Conservation (phyloP, 768 basidiomycete genomes). For the Boletus fagicola region DNA sequence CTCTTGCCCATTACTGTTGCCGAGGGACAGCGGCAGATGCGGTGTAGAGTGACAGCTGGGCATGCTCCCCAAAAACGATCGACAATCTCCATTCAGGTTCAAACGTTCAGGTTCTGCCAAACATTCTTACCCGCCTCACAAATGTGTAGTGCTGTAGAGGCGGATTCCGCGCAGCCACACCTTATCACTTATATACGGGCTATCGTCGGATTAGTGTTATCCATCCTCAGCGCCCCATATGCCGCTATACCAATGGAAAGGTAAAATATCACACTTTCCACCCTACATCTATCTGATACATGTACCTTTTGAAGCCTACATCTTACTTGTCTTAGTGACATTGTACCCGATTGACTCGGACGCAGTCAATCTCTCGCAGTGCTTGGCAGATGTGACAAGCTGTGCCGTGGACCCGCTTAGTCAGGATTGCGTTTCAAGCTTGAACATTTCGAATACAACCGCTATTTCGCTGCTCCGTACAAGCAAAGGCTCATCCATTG, state of each 20-base stretch:
- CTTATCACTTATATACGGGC: background rate
- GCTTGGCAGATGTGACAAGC: conserved; percentile 5
- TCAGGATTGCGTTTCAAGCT: conserved; percentile 1
- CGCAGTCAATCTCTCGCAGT: conserved; percentile 13
- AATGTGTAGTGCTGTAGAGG: background rate
- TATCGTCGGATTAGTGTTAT: background rate
- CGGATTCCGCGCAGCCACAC: too few species aligned
- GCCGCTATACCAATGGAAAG: background rate
- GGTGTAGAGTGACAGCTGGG: background rate
- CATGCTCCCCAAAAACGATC: background rate
- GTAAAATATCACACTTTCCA: background rate
- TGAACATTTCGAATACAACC: background rate
- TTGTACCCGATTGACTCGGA: background rate
- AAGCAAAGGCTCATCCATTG: conserved; percentile 3
- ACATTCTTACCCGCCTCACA: background rate
- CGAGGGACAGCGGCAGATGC: background rate
- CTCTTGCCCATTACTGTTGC: background rate
- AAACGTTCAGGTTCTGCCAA: background rate
- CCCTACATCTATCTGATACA: background rate
- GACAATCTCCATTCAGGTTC: background rate
- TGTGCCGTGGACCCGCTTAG: background rate
- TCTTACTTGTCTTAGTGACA: background rate
- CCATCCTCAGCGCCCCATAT: background rate
- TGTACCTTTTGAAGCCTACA: background rate
- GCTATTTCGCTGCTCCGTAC: conserved; percentile 18